phyloP scores from a whole-genome alignment of 106 monocot species.

The Acanthochlamys bracteata region DNA sequence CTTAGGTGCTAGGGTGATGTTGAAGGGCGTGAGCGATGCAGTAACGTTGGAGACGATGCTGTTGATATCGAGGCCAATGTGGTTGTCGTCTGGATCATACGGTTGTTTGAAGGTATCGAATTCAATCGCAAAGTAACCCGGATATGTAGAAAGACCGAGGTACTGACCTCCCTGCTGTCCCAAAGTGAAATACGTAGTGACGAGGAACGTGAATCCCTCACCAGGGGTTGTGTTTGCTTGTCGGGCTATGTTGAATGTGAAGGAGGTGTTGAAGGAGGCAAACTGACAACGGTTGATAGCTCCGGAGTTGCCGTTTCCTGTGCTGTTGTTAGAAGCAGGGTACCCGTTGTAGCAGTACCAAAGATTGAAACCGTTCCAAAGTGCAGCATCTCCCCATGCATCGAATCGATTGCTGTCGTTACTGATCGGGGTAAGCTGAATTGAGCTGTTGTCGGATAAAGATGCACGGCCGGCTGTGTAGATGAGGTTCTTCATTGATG shows the following conservation, averaged over 20 bases:
- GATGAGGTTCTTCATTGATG: no score
- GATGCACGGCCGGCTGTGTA: no score
- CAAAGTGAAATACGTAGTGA: slow-evolving; percentile 27
- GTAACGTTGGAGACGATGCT: slow-evolving; percentile 33
- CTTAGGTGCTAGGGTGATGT: slow-evolving; percentile 28
- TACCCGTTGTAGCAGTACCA: no score
- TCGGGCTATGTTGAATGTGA: slow-evolving; percentile 48
- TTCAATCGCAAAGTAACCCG: slow-evolving; percentile 71
- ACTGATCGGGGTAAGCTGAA: no score
- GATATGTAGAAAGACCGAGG: slow-evolving; percentile 79
- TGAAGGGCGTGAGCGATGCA: slow-evolving; percentile 24
- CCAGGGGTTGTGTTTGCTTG: slow-evolving; percentile 9
- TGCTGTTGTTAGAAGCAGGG: no score
- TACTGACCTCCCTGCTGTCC: slow-evolving; percentile 30
- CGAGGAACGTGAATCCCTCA: slow-evolving; percentile 63
- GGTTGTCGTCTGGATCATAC: slow-evolving; percentile 68
- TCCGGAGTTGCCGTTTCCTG: no score
- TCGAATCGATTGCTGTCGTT: no score
- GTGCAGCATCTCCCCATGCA: no score
- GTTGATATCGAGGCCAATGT: slow-evolving; percentile 76
- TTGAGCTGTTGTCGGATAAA: no score
- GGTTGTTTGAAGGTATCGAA: slow-evolving; percentile 59
- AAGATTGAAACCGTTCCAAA: no score
- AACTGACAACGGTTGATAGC: no score
- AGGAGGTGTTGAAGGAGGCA: slow-evolving; percentile 66